phyloP scores from a whole-genome alignment of 768 basidiomycete species.

The Russula sp. region DNA sequence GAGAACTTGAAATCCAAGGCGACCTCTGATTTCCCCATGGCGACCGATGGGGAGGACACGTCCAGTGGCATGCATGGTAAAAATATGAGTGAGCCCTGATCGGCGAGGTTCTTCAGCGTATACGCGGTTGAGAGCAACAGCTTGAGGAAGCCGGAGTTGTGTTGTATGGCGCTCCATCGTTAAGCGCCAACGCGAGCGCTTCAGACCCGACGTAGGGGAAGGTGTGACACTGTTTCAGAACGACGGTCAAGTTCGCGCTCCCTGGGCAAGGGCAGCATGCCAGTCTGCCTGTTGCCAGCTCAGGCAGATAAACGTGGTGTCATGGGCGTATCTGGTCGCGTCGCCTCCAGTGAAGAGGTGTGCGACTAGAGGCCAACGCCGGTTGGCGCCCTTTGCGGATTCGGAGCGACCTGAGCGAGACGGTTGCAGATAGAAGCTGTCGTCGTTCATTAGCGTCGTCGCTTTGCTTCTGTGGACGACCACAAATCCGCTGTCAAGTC shows the following conservation, averaged over 20 bases:
- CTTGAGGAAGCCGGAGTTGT: conserved; percentile 51
- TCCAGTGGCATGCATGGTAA: not conserved
- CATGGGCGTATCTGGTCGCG: conserved; percentile 44
- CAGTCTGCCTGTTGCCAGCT: conserved; percentile 27
- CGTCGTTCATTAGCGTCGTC: conserved; percentile 37
- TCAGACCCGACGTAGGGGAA: conserved; percentile 37
- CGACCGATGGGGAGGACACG: not conserved
- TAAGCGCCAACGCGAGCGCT: conserved; percentile 39
- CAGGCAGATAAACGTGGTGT: conserved; percentile 50
- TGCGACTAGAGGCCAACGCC: conserved; percentile 54
- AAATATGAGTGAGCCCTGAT: conserved; percentile 32
- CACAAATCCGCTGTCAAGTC: conserved; percentile 40
- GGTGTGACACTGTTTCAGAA: too few relatives aligned
- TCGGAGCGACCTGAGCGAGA: too few relatives aligned
- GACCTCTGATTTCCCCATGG: not conserved
- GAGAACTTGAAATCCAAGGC: not conserved
- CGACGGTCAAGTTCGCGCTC: conserved; percentile 35
- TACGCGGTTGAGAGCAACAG: conserved; percentile 48
- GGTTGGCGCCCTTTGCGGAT: conserved; percentile 45
- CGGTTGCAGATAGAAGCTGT: conserved; percentile 38
- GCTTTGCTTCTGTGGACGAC: conserved; percentile 37
- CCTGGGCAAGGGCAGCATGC: conserved; percentile 39
- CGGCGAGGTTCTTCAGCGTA: conserved; percentile 41
- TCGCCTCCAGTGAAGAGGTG: conserved; percentile 56
- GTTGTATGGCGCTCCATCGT: conserved; percentile 32